Evolutionary conservation across 2,329 filamentous ascomycete species (phyloP).

Genomic region (Colletotrichum cereale): DNA sequence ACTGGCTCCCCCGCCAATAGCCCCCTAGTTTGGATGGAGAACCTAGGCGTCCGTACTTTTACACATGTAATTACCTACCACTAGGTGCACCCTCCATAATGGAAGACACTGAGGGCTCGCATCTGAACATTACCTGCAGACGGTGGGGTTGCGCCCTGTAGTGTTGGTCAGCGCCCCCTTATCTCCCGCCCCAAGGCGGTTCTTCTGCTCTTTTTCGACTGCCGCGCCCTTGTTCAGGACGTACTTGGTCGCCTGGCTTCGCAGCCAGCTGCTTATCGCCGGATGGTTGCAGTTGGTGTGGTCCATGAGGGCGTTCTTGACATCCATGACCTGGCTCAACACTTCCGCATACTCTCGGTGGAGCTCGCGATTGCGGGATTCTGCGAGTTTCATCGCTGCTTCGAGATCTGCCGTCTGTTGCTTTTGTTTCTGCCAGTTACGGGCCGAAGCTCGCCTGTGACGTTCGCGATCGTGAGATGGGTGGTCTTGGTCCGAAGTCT

Average conservation of each 20-base stretch:
- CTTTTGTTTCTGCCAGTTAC: constrained; percentile 39
- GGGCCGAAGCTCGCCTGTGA: constrained; percentile 34
- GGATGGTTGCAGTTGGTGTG: constrained; percentile 32
- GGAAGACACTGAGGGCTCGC: neutral
- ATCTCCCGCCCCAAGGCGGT: neutral
- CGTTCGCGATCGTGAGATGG: constrained; percentile 8
- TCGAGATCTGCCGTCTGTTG: constrained; percentile 23
- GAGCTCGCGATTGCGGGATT: constrained; percentile 20
- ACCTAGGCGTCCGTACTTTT: no score
- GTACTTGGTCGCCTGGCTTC: constrained; percentile 16
- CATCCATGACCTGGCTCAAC: constrained; percentile 11
- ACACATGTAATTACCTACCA: neutral
- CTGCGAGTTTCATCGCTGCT: constrained; percentile 4
- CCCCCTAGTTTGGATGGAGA: neutral
- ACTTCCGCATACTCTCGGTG: constrained; percentile 13
- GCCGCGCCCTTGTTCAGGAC: neutral
- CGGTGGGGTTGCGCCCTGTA: neutral
- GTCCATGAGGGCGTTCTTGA: constrained; percentile 33
- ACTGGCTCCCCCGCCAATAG: no score
- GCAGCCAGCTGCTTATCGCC: constrained; percentile 29
- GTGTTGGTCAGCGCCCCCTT: neutral
- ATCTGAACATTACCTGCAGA: neutral
- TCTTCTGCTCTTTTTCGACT: neutral
- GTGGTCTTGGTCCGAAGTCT: neutral
- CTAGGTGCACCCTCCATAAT: neutral